A percentile compares a stretch with the other conserved stretches of the same genome.
Conservation (phyloP, 306 rosid species). For the Vigna angularis region DNA sequence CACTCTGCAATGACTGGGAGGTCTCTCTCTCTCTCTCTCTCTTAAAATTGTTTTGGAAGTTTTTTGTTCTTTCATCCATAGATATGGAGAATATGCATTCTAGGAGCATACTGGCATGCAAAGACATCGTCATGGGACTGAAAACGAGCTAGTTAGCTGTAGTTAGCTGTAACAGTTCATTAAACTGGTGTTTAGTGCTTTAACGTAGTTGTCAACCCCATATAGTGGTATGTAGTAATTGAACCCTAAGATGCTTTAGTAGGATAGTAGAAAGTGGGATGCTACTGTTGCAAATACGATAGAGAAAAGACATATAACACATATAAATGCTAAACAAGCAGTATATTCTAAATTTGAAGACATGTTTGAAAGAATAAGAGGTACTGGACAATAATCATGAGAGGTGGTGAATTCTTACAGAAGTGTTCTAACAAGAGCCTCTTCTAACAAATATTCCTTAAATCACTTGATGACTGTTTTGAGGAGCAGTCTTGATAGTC, state of each 20-base stretch:
- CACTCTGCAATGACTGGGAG: conserved; percentile 98
- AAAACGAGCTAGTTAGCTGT: background rate
- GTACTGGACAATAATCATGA: too few relatives aligned
- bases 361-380: background rate
- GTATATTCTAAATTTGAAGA: background rate
- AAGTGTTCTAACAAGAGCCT: too few relatives aligned
- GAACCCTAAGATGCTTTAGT: background rate
- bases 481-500: too few relatives aligned
- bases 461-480: too few relatives aligned
- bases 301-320: background rate
- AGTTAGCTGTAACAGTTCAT: background rate
- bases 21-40: conserved; percentile 46
- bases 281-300: background rate
- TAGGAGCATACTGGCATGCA: conserved; percentile 25
- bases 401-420: too few relatives aligned
- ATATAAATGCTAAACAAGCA: background rate
- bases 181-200: background rate
- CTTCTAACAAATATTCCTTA: too few relatives aligned
- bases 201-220: background rate
- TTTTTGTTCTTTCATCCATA: conserved; percentile 22
- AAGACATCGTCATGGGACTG: background rate
- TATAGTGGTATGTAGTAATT: background rate
- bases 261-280: background rate
- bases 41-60: background rate
- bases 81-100: conserved; percentile 17